Percentiles rank a stretch among this genome's conserved stretches.
These are phyloP conservation scores for Penicillium sp. DNA, from an alignment of 2,329 filamentous ascomycete species.

Conservation along the genomic window DNA sequence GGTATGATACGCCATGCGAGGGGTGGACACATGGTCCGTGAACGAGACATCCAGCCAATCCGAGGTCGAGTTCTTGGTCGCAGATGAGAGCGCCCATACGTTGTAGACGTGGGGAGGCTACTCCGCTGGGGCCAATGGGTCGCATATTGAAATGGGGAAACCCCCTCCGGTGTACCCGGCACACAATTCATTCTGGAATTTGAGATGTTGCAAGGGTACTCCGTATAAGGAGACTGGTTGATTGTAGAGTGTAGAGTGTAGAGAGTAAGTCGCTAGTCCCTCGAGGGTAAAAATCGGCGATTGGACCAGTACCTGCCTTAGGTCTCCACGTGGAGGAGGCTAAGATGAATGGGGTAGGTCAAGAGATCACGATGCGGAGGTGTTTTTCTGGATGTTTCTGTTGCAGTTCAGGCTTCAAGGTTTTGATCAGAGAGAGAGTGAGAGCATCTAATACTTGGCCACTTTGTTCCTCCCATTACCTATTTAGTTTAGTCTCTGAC, in stretches of 20 bases:
- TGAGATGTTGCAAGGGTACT: too few species aligned
- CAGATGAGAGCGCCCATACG: conserved; percentile 8
- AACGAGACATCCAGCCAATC: conserved; percentile 16
- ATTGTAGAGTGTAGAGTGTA: too few species aligned
- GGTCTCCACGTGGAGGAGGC: conserved; percentile 24
- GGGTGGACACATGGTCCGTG: conserved; percentile 29
- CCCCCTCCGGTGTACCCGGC: conserved; percentile 8
- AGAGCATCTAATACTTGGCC: too few species aligned
- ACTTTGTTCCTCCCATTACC: too few species aligned
- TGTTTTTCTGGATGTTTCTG: conserved; percentile 13
- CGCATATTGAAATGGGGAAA: neutral
- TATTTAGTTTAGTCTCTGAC: neutral
- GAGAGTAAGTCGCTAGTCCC: too few species aligned
- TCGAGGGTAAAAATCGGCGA: conserved; percentile 13
- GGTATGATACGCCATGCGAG: conserved; percentile 24
- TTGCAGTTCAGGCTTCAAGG: neutral
- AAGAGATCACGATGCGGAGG: conserved; percentile 2
- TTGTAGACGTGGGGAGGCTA: neutral
- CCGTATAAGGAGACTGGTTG: too few species aligned
- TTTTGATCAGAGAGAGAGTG: neutral
- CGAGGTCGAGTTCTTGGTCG: conserved; percentile 6
- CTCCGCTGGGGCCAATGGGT: conserved; percentile 7
- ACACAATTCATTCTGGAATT: neutral
- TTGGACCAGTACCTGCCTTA: conserved; percentile 23
- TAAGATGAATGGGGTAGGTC: conserved; percentile 10